Evolutionary conservation across 176 grass and related monocot genomes (phyloP).

Genomic region (Guadua angustifolia): DNA sequence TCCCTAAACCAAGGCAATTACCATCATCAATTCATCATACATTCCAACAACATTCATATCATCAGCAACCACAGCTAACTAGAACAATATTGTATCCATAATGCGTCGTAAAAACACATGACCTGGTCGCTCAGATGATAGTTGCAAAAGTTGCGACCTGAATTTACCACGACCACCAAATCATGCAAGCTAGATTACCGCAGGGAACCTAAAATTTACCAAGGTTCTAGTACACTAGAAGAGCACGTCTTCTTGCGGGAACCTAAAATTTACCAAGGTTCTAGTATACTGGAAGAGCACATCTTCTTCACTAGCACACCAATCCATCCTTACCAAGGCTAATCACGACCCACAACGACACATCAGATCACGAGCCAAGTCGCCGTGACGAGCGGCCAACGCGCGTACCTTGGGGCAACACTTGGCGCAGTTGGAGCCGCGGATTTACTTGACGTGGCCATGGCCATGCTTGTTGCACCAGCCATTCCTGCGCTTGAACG

Average conservation of each 20-base stretch:
- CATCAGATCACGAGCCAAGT: too few relatives aligned
- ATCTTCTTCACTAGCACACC: neutral
- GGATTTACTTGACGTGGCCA: constrained; percentile 10
- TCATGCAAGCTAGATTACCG: neutral
- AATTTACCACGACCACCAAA: neutral
- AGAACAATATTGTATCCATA: neutral
- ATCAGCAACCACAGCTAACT: neutral
- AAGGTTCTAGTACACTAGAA: too few relatives aligned
- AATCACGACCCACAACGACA: neutral
- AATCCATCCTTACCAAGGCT: neutral
- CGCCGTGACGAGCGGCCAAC: neutral
- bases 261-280: neutral
- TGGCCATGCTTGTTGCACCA: constrained; percentile 46
- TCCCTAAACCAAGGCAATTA: too few relatives aligned
- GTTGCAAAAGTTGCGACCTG: neutral
- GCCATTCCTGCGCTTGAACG: constrained; percentile 52
- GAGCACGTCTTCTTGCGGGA: too few relatives aligned
- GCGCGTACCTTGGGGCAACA: constrained; percentile 40
- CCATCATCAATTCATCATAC: too few relatives aligned
- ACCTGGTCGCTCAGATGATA: neutral
- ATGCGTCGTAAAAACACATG: neutral
- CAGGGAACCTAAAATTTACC: too few relatives aligned
- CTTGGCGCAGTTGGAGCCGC: neutral
- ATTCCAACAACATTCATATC: too few relatives aligned
- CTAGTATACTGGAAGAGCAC: neutral